Conservation (phyloP, 306 rosid species). For the Cicer cuneatum region DNA sequence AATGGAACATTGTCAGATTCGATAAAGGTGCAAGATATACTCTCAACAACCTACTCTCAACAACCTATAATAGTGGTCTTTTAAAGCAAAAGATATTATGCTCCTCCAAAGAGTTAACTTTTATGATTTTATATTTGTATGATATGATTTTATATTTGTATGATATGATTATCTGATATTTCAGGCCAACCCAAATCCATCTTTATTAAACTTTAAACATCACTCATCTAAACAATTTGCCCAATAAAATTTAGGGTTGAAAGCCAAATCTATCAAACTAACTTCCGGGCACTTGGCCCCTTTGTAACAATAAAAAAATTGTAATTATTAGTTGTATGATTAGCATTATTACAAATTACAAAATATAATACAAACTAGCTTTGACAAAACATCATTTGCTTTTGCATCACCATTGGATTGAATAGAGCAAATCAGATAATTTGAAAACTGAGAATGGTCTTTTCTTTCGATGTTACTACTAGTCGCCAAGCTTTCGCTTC, state of each 20-base stretch:
- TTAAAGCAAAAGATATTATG: too few relatives aligned
- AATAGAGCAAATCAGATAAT: slow-evolving; percentile 30
- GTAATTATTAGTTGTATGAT: slow-evolving; percentile 17
- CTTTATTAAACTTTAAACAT: not conserved
- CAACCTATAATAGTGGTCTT: too few relatives aligned
- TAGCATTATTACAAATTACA: slow-evolving; percentile 1
- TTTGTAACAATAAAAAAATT: slow-evolving; percentile 5
- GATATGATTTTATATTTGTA: too few relatives aligned
- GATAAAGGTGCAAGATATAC: too few relatives aligned
- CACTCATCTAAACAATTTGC: not conserved
- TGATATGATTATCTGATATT: too few relatives aligned
- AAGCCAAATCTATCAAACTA: slow-evolving; percentile 1
- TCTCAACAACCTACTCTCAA: too few relatives aligned
- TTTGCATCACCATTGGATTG: slow-evolving; percentile 35
- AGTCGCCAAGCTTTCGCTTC: slow-evolving; percentile 54
- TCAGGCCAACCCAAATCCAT: not conserved
- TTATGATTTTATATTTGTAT: too few relatives aligned
- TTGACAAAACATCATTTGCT: slow-evolving; percentile 21
- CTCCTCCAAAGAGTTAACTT: too few relatives aligned
- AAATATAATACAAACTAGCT: slow-evolving; percentile 27
- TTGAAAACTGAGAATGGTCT: not conserved
- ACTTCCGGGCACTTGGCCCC: not conserved
- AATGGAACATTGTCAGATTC: too few relatives aligned
- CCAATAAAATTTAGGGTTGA: not conserved
- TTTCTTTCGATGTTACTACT: not conserved